These are phyloP conservation scores for Starmera pachycereana DNA, from an alignment of 805 yeast genomes.

Conservation along the genomic window DNA sequence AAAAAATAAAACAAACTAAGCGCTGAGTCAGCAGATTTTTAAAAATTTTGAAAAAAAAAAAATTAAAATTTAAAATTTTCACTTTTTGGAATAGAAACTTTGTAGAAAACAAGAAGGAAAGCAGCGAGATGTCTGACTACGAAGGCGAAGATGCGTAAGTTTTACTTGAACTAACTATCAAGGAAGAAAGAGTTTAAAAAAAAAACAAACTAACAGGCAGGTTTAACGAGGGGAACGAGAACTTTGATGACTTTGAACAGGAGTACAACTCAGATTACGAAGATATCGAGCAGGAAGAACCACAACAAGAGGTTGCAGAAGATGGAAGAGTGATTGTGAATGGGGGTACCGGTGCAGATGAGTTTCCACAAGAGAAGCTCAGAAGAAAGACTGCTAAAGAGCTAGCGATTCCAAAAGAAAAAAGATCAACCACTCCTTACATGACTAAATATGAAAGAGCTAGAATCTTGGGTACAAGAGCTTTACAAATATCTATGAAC, in stretches of 20 bases:
- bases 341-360: conserved; percentile 59
- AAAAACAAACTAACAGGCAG: not conserved
- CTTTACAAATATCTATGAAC: conserved; percentile 93
- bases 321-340: conserved; percentile 68
- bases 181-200: not conserved
- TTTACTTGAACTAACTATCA: not conserved
- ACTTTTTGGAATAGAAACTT: too few species aligned
- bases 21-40: not conserved
- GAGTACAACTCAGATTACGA: conserved; percentile 76
- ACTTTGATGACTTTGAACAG: conserved; percentile 74
- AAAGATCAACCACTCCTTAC: conserved; percentile 93
- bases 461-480: conserved; percentile 93
- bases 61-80: not conserved
- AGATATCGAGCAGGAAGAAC: conserved; percentile 23
- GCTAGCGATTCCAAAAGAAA: conserved; percentile 80
- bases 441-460: conserved; percentile 99
- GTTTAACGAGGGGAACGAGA: conserved; percentile 61
- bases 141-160: conserved; percentile 35
- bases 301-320: conserved; percentile 30
- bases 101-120: not conserved
- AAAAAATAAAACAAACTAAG: too few species aligned
- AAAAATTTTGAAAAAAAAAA: not conserved
- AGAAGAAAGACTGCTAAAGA: conserved; percentile 62
- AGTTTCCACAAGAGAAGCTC: conserved; percentile 25
- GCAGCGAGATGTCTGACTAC: conserved; percentile 39